These are phyloP conservation scores for Argentina anserina DNA, from an alignment of 306 rosid species.

Conservation along the genomic window DNA sequence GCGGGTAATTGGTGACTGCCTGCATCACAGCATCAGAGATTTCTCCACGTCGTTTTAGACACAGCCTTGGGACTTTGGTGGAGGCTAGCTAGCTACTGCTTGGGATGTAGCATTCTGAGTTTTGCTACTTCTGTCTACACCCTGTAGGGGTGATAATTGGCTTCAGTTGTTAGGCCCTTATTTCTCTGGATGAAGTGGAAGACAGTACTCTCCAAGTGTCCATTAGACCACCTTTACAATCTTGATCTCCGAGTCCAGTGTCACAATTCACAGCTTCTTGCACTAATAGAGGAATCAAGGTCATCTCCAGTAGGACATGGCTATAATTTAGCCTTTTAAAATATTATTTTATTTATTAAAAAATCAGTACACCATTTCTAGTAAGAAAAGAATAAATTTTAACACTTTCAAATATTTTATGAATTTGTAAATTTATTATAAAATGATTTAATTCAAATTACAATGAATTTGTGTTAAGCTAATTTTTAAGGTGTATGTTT, in stretches of 20 bases:
- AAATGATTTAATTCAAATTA: no score
- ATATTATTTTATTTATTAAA: no score
- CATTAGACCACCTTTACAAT: slow-evolving; percentile 36
- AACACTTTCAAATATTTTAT: no score
- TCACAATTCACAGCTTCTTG: slow-evolving; percentile 51
- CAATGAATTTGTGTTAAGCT: no score
- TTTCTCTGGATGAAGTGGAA: slow-evolving; percentile 35
- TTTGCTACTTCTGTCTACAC: slow-evolving; percentile 27
- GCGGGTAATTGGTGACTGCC: slow-evolving; percentile 25
- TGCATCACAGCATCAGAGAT: slow-evolving; percentile 22
- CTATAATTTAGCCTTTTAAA: no score
- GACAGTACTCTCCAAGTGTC: no score
- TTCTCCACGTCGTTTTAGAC: slow-evolving; percentile 31
- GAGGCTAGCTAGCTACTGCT: slow-evolving; percentile 1
- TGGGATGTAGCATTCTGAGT: slow-evolving; percentile 12
- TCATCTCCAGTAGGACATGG: slow-evolving; percentile 17
- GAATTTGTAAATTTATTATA: no score
- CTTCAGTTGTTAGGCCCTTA: slow-evolving; percentile 31
- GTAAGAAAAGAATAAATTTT: no score
- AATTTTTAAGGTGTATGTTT: no score
- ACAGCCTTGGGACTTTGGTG: slow-evolving; percentile 29
- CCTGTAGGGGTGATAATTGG: slow-evolving; percentile 32
- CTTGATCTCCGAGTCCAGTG: slow-evolving; percentile 29
- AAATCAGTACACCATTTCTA: no score
- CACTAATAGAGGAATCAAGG: slow-evolving; percentile 26